Base-by-base conservation (phyloP, 345 rosid genomes). In the Punica granatum region DNA sequence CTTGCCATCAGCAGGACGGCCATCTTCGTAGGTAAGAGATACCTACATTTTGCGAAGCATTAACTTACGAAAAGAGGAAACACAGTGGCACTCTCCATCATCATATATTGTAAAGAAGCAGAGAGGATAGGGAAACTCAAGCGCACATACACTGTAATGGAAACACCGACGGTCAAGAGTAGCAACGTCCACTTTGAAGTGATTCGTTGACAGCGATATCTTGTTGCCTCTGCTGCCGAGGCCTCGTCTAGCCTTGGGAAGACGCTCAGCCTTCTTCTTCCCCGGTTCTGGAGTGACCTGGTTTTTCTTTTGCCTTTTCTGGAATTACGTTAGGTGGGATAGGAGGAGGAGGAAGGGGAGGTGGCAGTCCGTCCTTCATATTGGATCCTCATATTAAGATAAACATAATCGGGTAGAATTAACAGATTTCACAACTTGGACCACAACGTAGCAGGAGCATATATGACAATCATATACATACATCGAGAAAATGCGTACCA, bases 21-120 rank as follows among this genome's bases (percentile, higher is more conserved):
- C 87, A 80, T 83, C 80, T 37, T 77, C 87, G 69, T 81, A 79
- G 30, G 53, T 69, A 11, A 80, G 32, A 54, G 81, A 43, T 62
- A 75, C 87, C 85, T 81, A 62, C 26, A 32, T 32, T 21, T 46
- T 26, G 49, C 39, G 48, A 68, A 14, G 15, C 30, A 49, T 26
- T 43, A 30, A 54, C 7, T 15, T n/a, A n/a, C n/a, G n/a, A n/a
- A n/a, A n/a, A n/a, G n/a, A n/a, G n/a, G n/a, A n/a, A n/a, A n/a
- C n/a, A n/a, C n/a, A 63, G 26, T 64, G 32, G 16, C 41, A 66
- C 36, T 51, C 66, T 32, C 23, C 10, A 2, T 34, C 26, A 53
- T 53, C 26, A 36, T n/a, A 25, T 19, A 36, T 41, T 12, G 34
- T 19, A 41, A 28, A 31, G 7, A 7, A 33, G 51, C 11, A n/a